These are phyloP conservation scores for Tuber melanosporum DNA, from an alignment of 495 filamentous ascomycete genomes.

Conservation along the genomic window DNA sequence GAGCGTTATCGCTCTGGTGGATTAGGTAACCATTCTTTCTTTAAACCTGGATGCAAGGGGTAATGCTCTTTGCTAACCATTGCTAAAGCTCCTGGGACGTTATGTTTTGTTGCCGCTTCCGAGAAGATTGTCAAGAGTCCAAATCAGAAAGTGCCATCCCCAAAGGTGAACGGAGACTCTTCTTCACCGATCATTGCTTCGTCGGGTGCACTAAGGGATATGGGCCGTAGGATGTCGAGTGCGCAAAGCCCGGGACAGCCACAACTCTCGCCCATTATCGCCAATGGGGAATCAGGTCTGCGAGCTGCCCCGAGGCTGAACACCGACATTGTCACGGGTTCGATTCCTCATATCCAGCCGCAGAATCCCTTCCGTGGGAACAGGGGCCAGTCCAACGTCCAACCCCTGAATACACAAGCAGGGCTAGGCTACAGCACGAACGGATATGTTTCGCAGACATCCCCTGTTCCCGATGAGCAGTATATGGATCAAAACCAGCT, in stretches of 20 bases:
- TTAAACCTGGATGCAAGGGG: not conserved
- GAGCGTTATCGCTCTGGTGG: constrained; percentile 51
- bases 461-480: constrained; percentile 29
- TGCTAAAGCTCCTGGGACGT: constrained; percentile 32
- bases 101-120: constrained; percentile 39
- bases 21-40: constrained; percentile 45
- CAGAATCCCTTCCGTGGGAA: constrained; percentile 31
- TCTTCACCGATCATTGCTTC: constrained; percentile 29
- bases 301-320: constrained; percentile 25
- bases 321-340: constrained; percentile 21
- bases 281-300: constrained; percentile 21
- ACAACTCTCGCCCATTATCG: constrained; percentile 30
- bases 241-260: constrained; percentile 32
- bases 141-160: constrained; percentile 37
- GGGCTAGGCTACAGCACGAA: constrained; percentile 24
- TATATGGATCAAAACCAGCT: not conserved
- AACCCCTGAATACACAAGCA: constrained; percentile 28
- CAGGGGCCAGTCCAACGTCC: constrained; percentile 29
- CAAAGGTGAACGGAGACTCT: constrained; percentile 34
- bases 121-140: constrained; percentile 42
- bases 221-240: constrained; percentile 30
- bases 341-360: constrained; percentile 32
- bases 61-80: constrained; percentile 20
- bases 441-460: constrained; percentile 24
- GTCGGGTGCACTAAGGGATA: constrained; percentile 24